Percentiles rank a stretch among this genome's conserved stretches.
Conservation (phyloP, 129 eudicot genomes). For the Erigeron canadensis region DNA sequence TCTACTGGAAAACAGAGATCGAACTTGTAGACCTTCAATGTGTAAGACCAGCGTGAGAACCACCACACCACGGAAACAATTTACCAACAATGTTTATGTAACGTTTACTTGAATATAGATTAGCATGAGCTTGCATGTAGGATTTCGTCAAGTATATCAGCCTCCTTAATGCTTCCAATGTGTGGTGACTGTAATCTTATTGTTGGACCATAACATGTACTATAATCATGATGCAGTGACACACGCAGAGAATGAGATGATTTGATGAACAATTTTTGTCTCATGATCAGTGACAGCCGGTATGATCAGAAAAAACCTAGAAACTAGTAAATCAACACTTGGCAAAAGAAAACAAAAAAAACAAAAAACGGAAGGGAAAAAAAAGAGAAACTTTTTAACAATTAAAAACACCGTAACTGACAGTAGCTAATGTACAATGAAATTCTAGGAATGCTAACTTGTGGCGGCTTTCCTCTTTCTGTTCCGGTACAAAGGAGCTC, state of each 20-base stretch:
- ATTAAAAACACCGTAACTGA: conserved; percentile 23
- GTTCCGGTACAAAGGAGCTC: conserved; percentile 8
- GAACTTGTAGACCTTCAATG: conserved; percentile 7
- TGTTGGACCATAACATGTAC: too few relatives aligned
- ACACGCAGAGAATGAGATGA: not conserved
- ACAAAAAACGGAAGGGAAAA: too few relatives aligned
- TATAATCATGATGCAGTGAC: too few relatives aligned
- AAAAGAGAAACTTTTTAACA: conserved; percentile 9
- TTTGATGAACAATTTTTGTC: conserved; percentile 3
- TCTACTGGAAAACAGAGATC: not conserved
- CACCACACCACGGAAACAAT: conserved; percentile 18
- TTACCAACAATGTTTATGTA: not conserved
- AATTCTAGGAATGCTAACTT: not conserved
- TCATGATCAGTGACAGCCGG: conserved; percentile 28
- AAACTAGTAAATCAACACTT: too few relatives aligned
- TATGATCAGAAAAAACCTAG: conserved; percentile 12
- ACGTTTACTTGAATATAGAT: not conserved
- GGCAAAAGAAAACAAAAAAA: not conserved
- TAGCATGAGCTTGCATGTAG: not conserved
- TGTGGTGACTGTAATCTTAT: not conserved
- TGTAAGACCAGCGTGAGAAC: conserved; percentile 25
- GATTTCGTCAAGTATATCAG: too few relatives aligned
- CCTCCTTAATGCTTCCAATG: not conserved
- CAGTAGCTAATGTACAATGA: conserved; percentile 28
- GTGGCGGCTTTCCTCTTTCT: conserved; percentile 10